Conservation (phyloP, 2,329 filamentous ascomycete species). For the Arthrinium phaeospermum region DNA sequence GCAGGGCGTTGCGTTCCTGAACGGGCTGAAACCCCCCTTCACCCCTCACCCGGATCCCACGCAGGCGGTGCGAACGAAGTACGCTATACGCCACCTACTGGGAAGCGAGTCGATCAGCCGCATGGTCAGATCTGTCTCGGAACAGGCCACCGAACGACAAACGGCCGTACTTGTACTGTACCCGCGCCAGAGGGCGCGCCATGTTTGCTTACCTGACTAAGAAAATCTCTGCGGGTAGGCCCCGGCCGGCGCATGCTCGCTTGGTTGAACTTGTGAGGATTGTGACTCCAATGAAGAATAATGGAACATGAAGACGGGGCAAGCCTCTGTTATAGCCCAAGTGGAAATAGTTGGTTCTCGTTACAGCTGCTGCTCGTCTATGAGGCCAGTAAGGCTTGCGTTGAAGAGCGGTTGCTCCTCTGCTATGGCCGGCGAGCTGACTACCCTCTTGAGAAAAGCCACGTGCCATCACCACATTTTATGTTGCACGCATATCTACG, state of each 20-base stretch:
- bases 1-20: conserved; percentile 3
- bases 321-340: not conserved
- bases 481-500: not conserved
- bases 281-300: not conserved
- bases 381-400: not conserved
- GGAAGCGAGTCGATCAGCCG: not conserved
- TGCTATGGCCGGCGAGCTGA: not conserved
- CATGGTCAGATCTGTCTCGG: not conserved
- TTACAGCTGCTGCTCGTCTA: not conserved
- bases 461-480: not conserved
- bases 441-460: not conserved
- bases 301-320: not conserved
- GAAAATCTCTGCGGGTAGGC: too few species aligned
- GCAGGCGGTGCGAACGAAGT: not conserved
- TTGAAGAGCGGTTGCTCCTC: not conserved
- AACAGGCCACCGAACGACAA: not conserved
- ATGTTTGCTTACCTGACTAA: not conserved
- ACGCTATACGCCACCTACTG: not conserved
- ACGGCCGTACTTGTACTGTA: too few species aligned
- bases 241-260: not conserved
- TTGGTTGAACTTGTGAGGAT: not conserved
- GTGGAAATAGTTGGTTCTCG: not conserved
- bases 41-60: not conserved
- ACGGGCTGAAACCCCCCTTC: not conserved
- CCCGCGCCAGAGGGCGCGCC: not conserved